Conservation (phyloP, 2,329 filamentous ascomycete genomes). For the Chaetomium olivaceum region DNA sequence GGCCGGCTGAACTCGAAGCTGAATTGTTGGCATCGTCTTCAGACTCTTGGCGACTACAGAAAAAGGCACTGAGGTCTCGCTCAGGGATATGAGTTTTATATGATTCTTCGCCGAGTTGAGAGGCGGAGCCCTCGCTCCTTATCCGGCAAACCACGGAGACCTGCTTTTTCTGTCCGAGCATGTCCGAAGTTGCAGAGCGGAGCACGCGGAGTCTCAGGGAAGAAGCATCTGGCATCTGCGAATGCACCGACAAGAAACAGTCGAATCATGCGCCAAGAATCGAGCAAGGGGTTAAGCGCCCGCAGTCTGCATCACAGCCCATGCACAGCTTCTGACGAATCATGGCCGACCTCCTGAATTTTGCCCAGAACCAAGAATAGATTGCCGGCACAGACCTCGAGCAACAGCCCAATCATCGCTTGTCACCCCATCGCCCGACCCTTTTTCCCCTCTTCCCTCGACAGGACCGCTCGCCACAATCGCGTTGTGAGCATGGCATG, state of each 20-base stretch:
- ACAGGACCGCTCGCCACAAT: conserved; percentile 13
- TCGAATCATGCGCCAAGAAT: conserved; percentile 30
- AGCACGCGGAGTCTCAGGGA: background rate
- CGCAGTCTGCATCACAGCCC: conserved; percentile 30
- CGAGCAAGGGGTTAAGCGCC: conserved; percentile 34
- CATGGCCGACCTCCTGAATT: conserved; percentile 20
- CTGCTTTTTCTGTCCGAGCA: background rate
- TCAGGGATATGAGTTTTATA: background rate
- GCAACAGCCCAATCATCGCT: conserved; percentile 22
- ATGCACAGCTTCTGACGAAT: conserved; percentile 30
- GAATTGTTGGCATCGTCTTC: background rate
- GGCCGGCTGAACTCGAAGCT: background rate
- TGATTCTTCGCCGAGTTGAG: background rate
- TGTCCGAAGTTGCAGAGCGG: conserved; percentile 1
- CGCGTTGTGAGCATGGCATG: conserved; percentile 1
- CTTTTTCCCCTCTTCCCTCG: conserved; percentile 9
- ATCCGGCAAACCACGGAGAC: background rate
- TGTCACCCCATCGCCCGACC: conserved; percentile 4
- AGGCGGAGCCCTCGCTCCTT: background rate
- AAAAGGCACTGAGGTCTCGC: background rate
- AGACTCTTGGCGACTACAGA: background rate
- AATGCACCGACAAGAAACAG: conserved; percentile 26
- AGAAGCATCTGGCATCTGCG: conserved; percentile 8
- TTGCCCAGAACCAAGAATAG: conserved; percentile 35
- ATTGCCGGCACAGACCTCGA: conserved; percentile 30